phyloP scores from a whole-genome alignment of 805 yeast genomes.

The Barnettozyma californica region DNA sequence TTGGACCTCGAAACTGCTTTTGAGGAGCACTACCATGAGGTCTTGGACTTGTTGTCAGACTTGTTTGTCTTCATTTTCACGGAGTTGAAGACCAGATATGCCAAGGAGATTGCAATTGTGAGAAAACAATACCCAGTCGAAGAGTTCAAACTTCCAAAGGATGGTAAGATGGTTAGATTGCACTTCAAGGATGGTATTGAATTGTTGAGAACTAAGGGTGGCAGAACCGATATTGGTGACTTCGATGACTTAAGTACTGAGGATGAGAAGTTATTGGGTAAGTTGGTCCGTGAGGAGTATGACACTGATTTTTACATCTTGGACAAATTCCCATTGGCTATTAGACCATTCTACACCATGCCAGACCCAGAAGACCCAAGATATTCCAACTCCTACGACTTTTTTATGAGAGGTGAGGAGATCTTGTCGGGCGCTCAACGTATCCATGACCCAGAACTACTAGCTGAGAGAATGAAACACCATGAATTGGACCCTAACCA shows the following conservation, averaged over 20 bases:
- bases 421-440: constrained; percentile 99
- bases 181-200: constrained; percentile 88
- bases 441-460: constrained; percentile 85
- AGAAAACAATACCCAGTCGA: constrained; percentile 96
- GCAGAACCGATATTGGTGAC: constrained; percentile 66
- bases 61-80: constrained; percentile 85
- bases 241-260: constrained; percentile 90
- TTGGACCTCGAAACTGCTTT: constrained; percentile 97
- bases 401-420: constrained; percentile 99
- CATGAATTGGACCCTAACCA: constrained; percentile 78
- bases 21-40: constrained; percentile 98
- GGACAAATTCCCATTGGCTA: constrained; percentile 95
- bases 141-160: constrained; percentile 90
- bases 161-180: constrained; percentile 88
- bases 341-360: constrained; percentile 99
- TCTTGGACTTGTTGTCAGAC: constrained; percentile 54
- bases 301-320: constrained; percentile 96
- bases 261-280: constrained; percentile 90
- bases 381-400: constrained; percentile 96
- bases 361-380: constrained; percentile 90
- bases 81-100: constrained; percentile 74
- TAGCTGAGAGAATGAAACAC: constrained; percentile 72
- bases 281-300: constrained; percentile 85
- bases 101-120: constrained; percentile 80
- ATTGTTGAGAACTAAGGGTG: constrained; percentile 82